Evolutionary conservation across 768 basidiomycete species (phyloP).

Genomic region (Omphalotus guepiniiformis): DNA sequence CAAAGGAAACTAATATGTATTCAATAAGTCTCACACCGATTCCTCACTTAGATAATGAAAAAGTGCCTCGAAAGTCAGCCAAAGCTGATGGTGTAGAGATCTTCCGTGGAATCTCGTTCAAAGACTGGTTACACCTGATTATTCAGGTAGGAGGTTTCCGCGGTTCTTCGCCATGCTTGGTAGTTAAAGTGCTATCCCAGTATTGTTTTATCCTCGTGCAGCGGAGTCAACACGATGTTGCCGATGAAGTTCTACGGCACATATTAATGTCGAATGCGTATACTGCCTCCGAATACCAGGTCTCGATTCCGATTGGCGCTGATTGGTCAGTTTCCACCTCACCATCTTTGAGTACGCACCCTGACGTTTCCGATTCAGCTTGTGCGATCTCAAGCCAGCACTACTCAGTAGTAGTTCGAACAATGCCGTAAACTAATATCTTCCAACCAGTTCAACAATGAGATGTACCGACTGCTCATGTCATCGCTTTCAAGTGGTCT

Average conservation of each 20-base stretch:
- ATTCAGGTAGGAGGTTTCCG: slow-evolving; percentile 77
- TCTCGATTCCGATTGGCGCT: slow-evolving; percentile 71
- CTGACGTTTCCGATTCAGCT: slow-evolving; percentile 39
- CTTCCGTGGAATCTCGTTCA: slow-evolving; percentile 79
- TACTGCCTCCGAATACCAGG: slow-evolving; percentile 53
- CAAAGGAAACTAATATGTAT: too few relatives aligned
- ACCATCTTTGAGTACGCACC: neutral
- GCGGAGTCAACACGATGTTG: slow-evolving; percentile 57
- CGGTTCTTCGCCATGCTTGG: neutral
- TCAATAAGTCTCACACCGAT: neutral
- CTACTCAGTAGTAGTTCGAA: slow-evolving; percentile 57
- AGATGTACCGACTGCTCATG: slow-evolving; percentile 72
- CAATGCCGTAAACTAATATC: slow-evolving; percentile 74
- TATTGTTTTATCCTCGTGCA: slow-evolving; percentile 69
- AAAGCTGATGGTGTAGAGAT: slow-evolving; percentile 50
- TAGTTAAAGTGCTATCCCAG: slow-evolving; percentile 30
- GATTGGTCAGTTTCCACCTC: slow-evolving; percentile 49
- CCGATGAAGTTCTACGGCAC: slow-evolving; percentile 73
- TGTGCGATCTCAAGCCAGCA: slow-evolving; percentile 61
- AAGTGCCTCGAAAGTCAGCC: slow-evolving; percentile 44
- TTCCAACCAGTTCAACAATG: slow-evolving; percentile 79
- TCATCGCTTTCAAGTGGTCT: slow-evolving; percentile 71
- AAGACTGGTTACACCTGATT: slow-evolving; percentile 80
- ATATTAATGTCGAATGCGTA: slow-evolving; percentile 72
- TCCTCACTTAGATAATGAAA: slow-evolving; percentile 54